Percentiles rank a stretch among this genome's conserved stretches.
These are phyloP conservation scores for Misopates orontium DNA, from an alignment of 257 asterid genomes.

Conservation along the genomic window DNA sequence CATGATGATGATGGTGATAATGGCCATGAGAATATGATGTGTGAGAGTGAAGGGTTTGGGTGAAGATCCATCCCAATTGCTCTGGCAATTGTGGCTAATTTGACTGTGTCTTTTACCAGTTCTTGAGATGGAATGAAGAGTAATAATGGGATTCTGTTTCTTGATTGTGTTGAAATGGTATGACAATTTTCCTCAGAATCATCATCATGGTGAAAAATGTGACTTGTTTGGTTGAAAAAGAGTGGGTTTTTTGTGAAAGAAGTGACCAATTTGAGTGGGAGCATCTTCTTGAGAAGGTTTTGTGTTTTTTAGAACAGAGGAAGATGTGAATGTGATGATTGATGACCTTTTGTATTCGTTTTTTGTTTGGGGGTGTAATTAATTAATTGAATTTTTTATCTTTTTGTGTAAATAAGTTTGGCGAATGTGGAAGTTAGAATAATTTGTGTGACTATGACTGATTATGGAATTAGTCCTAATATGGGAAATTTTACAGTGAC, in stretches of 20 bases:
- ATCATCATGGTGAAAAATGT: slow-evolving; percentile 23
- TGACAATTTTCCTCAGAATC: background rate
- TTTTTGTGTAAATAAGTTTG: no score
- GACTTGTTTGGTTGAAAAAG: slow-evolving; percentile 31
- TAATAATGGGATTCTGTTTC: slow-evolving; percentile 42
- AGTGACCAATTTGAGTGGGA: slow-evolving; percentile 47
- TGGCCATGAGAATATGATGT: slow-evolving; percentile 69
- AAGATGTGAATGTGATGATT: no score
- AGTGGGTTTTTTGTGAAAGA: slow-evolving; percentile 44
- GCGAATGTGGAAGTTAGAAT: no score
- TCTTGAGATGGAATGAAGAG: slow-evolving; percentile 59
- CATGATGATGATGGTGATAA: slow-evolving; percentile 23
- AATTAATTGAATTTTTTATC: no score
- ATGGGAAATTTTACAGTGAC: no score
- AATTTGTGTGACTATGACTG: no score
- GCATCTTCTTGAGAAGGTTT: no score
- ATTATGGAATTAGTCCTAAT: no score
- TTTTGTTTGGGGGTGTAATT: no score
- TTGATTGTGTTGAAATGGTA: slow-evolving; percentile 22
- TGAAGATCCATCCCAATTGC: slow-evolving; percentile 64
- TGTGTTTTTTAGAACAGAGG: no score
- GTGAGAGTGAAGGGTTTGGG: slow-evolving; percentile 64
- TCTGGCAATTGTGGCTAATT: slow-evolving; percentile 53
- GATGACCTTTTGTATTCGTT: no score
- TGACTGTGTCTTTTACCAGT: slow-evolving; percentile 51